Evolutionary conservation across 1,284 basidiomycete species (phyloP), one percentile per base, ranked within the genome.

Genomic region (Microbotryum saponariae): DNA sequence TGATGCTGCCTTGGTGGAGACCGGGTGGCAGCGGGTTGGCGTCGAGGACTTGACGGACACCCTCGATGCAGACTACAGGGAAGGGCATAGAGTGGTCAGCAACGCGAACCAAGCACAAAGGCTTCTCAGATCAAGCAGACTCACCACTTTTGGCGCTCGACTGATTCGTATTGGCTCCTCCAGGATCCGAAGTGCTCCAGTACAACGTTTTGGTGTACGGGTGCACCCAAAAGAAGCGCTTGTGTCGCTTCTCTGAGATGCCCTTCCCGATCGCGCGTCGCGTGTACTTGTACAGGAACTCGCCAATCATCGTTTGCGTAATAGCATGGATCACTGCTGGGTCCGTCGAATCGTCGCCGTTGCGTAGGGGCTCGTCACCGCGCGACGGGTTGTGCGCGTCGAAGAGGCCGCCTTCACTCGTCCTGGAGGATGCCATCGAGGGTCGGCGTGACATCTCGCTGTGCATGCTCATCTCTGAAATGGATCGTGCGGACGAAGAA

Each of bases 261-360:
- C 91, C 91, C 74, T 89, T 91, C 33, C 91, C 91, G 71, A 98
- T 85, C n/a, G 89, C 78, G 64, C 85, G 84, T 59, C 94, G 83
- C 12, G 92, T 97, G 77, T 98, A 97, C 81, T 98, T 98, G 84
- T 89, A 91, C 78, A 98, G 78, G 78, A 92, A 97, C 80, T 97
- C 94, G 66, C 94, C 93, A 70, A 98, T 97, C 94, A 99, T 99
- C 25, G 93, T 97, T 80, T 97, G 92, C 6, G 94, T 98, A 72
- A 98, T 97, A 2, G 93, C 89, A 74, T 97, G 92, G 70, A 97
- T 93, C 68, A 92, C 79, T 2, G 80, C 76, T 1, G 91, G 90
- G 74, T 97, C 92, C 16, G 91, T 94, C 25, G 85, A 77, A 48
- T 77, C 76, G 42, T 60, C 59, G 6, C 59, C 57, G 7, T 49